Conservation (phyloP, 257 asterid genomes). For the Solanum lycopersicoides region DNA sequence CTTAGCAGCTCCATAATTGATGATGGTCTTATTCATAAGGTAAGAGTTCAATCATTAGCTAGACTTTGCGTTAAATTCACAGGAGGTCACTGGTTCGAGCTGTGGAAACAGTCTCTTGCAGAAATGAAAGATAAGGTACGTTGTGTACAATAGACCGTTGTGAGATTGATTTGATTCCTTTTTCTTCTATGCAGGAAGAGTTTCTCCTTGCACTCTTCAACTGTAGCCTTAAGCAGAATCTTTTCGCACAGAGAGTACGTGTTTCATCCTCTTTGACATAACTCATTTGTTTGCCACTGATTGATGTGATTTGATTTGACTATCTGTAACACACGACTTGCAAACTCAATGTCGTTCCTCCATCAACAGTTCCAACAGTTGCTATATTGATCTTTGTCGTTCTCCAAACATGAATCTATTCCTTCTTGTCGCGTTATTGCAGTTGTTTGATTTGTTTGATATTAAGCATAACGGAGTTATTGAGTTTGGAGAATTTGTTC, state of each 20-base stretch:
- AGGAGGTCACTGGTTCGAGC: neutral
- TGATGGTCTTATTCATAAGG: slow-evolving; percentile 79
- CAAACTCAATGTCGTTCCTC: neutral
- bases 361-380: neutral
- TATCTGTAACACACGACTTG: no score
- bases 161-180: neutral
- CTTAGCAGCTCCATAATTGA: slow-evolving; percentile 55
- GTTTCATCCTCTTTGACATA: neutral
- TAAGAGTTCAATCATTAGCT: slow-evolving; percentile 5
- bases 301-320: neutral
- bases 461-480: slow-evolving; percentile 53
- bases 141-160: neutral
- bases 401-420: neutral
- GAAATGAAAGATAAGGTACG: neutral
- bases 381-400: neutral
- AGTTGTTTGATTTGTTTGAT: slow-evolving; percentile 75
- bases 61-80: neutral
- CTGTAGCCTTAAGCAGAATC: slow-evolving; percentile 38
- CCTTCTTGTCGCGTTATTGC: slow-evolving; percentile 6
- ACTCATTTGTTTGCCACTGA: neutral
- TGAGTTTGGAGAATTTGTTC: slow-evolving; percentile 72
- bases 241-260: slow-evolving; percentile 70
- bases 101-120: neutral
- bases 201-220: slow-evolving; percentile 69
- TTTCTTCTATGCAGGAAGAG: slow-evolving; percentile 54